phyloP scores from a whole-genome alignment of 2,329 filamentous ascomycete genomes.

The Penicillium italicum region DNA sequence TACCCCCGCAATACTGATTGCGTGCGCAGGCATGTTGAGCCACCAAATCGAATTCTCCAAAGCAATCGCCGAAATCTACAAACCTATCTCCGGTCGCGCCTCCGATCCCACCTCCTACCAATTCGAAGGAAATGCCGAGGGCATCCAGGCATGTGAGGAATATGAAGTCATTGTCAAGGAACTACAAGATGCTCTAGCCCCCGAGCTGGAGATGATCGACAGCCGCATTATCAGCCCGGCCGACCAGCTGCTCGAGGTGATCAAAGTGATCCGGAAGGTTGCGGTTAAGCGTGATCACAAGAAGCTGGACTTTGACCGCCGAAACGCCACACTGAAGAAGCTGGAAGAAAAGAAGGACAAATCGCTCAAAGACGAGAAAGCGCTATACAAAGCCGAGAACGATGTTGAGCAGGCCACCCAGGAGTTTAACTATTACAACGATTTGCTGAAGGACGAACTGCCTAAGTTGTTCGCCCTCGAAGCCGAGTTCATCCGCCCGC shows the following conservation, averaged over 20 bases:
- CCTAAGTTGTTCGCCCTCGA: conserved; percentile 88
- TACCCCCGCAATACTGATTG: conserved; percentile 1
- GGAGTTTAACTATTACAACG: conserved; percentile 98
- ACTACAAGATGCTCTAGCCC: conserved; percentile 78
- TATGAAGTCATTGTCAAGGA: conserved; percentile 90
- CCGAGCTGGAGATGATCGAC: conserved; percentile 98
- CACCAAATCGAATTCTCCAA: conserved; percentile 99
- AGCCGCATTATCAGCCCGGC: conserved; percentile 84
- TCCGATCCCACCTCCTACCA: conserved; percentile 85
- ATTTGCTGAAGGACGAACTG: conserved; percentile 91
- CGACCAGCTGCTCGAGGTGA: conserved; percentile 87
- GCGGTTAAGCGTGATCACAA: conserved; percentile 92
- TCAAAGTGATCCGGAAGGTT: conserved; percentile 91
- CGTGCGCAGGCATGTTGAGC: conserved; percentile 69
- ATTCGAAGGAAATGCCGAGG: conserved; percentile 82
- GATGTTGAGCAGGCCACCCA: conserved; percentile 88
- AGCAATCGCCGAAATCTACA: conserved; percentile 94
- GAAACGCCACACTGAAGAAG: conserved; percentile 80
- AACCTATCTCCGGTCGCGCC: conserved; percentile 91
- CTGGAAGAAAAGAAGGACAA: conserved; percentile 97
- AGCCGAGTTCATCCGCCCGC: conserved; percentile 88
- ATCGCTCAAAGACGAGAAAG: conserved; percentile 93
- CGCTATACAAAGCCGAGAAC: conserved; percentile 89
- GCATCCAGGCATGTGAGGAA: conserved; percentile 92
- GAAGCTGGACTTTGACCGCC: conserved; percentile 91